Conservation (phyloP, 2,329 filamentous ascomycete genomes). For the Botrytis porri region DNA sequence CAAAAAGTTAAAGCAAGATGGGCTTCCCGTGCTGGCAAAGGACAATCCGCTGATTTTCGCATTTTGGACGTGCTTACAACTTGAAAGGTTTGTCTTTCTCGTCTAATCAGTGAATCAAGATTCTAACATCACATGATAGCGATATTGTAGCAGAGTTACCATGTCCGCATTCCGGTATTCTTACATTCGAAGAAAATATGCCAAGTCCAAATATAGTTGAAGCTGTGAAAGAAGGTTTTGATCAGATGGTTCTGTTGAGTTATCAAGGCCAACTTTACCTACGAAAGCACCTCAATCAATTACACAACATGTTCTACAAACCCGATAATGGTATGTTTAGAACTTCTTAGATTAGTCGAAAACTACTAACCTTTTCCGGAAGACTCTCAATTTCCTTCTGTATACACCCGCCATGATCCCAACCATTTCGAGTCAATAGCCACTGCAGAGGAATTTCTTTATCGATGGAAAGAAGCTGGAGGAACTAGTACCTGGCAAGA, state of each 20-base stretch:
- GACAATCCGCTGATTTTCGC: slow-evolving; percentile 70
- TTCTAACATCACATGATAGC: slow-evolving; percentile 44
- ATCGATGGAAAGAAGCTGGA: slow-evolving; percentile 9
- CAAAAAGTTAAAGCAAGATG: slow-evolving; percentile 40
- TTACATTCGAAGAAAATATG: slow-evolving; percentile 62
- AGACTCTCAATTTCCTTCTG: slow-evolving; percentile 27
- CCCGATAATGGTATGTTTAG: slow-evolving; percentile 32
- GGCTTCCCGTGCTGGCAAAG: slow-evolving; percentile 24
- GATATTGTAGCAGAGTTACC: slow-evolving; percentile 87
- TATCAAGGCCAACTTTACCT: slow-evolving; percentile 64
- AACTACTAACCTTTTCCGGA: slow-evolving; percentile 38
- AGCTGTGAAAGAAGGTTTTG: slow-evolving; percentile 46
- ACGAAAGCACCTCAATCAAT: slow-evolving; percentile 61
- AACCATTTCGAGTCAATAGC: slow-evolving; percentile 48
- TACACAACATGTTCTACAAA: slow-evolving; percentile 47
- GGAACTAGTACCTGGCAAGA: slow-evolving; percentile 47
- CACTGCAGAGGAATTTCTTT: slow-evolving; percentile 40
- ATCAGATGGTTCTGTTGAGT: slow-evolving; percentile 52
- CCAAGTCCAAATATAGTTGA: slow-evolving; percentile 59
- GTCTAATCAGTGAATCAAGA: not conserved
- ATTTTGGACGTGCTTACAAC: slow-evolving; percentile 90
- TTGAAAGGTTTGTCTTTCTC: slow-evolving; percentile 67
- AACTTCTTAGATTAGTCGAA: slow-evolving; percentile 46
- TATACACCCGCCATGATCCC: slow-evolving; percentile 23
- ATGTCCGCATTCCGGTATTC: slow-evolving; percentile 57